phyloP scores from a whole-genome alignment of 1,284 basidiomycete species.

The Cryptococcus sp. region DNA sequence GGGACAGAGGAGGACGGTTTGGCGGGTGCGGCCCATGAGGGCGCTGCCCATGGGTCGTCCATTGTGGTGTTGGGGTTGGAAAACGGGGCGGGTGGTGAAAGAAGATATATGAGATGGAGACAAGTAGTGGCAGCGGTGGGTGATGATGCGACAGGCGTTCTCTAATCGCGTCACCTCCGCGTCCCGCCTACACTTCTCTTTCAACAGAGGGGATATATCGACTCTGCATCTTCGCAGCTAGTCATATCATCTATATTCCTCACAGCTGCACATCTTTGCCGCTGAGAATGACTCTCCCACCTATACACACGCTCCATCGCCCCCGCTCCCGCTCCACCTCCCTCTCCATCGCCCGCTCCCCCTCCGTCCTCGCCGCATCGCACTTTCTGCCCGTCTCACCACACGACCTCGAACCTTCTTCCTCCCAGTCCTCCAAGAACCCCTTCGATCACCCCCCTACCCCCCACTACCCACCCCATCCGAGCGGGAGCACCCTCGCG shows the following conservation, averaged over 20 bases:
- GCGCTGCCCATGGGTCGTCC: conserved; percentile 40
- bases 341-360: conserved; percentile 26
- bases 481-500: not conserved
- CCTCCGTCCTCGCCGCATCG: conserved; percentile 19
- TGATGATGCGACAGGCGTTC: too few relatives aligned
- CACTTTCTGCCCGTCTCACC: conserved; percentile 1
- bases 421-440: not conserved
- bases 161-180: not conserved
- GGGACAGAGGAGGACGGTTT: conserved; percentile 12
- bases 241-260: too few relatives aligned
- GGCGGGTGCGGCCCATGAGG: conserved; percentile 27
- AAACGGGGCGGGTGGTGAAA: not conserved
- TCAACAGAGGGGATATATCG: not conserved
- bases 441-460: not conserved
- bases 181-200: not conserved
- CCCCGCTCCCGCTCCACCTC: conserved; percentile 17
- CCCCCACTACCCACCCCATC: not conserved
- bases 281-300: not conserved
- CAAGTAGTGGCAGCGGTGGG: not conserved
- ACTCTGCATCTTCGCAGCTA: too few relatives aligned
- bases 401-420: conserved; percentile 3
- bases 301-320: not conserved
- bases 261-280: too few relatives aligned
- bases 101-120: not conserved
- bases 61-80: conserved; percentile 9